Percentiles rank a stretch among this genome's conserved stretches.
phyloP scores from a whole-genome alignment of 805 yeast species.

The Candida nemodendra region DNA sequence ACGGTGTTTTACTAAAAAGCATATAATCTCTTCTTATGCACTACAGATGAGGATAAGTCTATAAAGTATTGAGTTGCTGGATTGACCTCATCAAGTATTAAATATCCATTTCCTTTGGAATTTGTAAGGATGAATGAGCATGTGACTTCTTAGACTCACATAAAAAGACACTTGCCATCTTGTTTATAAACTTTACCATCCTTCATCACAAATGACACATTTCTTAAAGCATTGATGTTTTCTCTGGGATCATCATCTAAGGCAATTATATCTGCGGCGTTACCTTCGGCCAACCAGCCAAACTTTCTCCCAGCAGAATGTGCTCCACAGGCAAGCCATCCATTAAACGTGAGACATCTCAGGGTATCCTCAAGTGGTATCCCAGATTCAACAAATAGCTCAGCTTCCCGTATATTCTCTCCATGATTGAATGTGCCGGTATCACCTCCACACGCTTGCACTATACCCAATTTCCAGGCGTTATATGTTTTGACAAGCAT shows the following conservation, averaged over 20 bases:
- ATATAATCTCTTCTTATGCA: too few species aligned
- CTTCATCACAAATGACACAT: constrained; percentile 27
- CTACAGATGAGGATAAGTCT: too few species aligned
- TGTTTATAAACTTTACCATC: constrained; percentile 26
- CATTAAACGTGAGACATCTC: constrained; percentile 23
- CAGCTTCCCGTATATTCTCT: constrained; percentile 30
- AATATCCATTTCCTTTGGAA: too few species aligned
- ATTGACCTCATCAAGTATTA: too few species aligned
- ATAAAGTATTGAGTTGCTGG: too few species aligned
- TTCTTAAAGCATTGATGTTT: constrained; percentile 15
- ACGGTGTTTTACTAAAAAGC: too few species aligned
- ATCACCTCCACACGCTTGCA: constrained; percentile 30
- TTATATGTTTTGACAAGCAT: constrained; percentile 21
- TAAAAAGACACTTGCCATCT: constrained; percentile 6
- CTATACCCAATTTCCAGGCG: constrained; percentile 26
- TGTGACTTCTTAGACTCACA: too few species aligned
- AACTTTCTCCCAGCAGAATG: constrained; percentile 24
- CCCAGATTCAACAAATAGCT: constrained; percentile 27
- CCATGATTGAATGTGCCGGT: constrained; percentile 32
- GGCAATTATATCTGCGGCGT: constrained; percentile 29
- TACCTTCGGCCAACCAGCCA: constrained; percentile 26
- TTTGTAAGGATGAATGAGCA: too few species aligned
- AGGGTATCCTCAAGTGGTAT: constrained; percentile 23
- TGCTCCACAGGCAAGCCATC: constrained; percentile 31
- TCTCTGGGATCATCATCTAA: constrained; percentile 23